Evolutionary conservation across 768 basidiomycete genomes (phyloP), one percentile per base, ranked within the genome.

Genomic region (Cubamyces sp.): DNA sequence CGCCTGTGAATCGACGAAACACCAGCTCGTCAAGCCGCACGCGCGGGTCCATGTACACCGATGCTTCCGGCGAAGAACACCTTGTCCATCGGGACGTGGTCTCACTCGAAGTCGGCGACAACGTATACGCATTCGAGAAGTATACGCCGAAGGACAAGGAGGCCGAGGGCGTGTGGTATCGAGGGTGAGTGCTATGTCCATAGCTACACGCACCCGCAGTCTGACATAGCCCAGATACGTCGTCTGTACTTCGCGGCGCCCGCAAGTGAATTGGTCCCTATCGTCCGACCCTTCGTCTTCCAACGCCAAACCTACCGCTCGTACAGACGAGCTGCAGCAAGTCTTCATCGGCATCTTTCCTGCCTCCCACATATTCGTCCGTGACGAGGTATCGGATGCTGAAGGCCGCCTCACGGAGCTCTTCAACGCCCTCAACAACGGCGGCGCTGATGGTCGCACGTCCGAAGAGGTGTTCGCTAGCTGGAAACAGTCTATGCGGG

Each of bases 321-420:
- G 86, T 68, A 79, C 84, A 3, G 91, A 91, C 71, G 91, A 92
- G 68, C 82, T 86, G 0, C 91, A 92, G 61, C 91, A 93, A 68
- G 93, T 97, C 30, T 92, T 92, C 74, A 92, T 96, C 57, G 95
- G 95, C 55, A 96, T 97, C 61, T 96, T 97, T 70, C 95, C 95
- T 1, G 90, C 90, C 1, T 90, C 91, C 8, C 92, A 94, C 74
- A 89, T 96, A 48, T 87, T 88, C 70, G 79, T 93, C 64, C 90
- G 94, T 37, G 94, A 95, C 72, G 86, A 94, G 68, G 79, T 95
- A 18, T 83, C 90, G 3, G 94, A 95, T 72, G 94, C 94, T 3
- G 92, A 95, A 73, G 92, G 92, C 5, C 84, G 88, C 50, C 84
- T 96, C 3, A 86, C 87, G 1, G 91, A 90, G 64, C 82, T 93